Evolutionary conservation across 768 basidiomycete genomes (phyloP).

Genomic region (Erythrobasidium yunnanense): DNA sequence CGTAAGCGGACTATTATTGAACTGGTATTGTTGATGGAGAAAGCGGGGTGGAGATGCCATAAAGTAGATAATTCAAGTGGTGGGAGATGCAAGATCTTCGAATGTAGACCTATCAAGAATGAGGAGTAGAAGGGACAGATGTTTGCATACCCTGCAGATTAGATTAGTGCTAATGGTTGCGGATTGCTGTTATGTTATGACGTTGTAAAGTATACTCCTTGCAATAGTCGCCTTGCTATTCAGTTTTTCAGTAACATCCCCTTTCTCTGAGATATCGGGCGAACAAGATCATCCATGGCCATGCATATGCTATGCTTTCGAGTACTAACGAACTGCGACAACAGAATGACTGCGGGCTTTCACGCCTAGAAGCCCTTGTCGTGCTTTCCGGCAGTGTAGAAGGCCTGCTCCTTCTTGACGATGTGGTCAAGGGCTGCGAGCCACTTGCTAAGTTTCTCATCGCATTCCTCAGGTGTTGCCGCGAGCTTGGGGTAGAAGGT

Average conservation of each 20-base stretch:
- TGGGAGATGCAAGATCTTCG: slow-evolving; percentile 21
- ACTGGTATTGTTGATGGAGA: slow-evolving; percentile 14
- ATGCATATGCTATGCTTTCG: no score
- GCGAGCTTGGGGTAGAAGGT: slow-evolving; percentile 54
- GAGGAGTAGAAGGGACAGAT: not conserved
- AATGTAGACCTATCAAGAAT: slow-evolving; percentile 21
- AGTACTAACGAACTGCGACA: no score
- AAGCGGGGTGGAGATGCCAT: slow-evolving; percentile 17
- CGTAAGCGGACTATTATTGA: slow-evolving; percentile 23
- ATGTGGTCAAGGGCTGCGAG: slow-evolving; percentile 49
- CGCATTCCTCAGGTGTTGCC: slow-evolving; percentile 46
- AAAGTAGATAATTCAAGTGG: slow-evolving; percentile 18
- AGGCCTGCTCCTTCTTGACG: slow-evolving; percentile 47
- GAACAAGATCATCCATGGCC: no score
- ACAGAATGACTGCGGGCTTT: no score
- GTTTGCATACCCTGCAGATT: no score
- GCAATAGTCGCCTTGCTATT: no score
- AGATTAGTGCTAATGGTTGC: no score
- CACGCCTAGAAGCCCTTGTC: slow-evolving; percentile 47
- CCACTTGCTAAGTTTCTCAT: slow-evolving; percentile 50
- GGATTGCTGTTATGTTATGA: no score
- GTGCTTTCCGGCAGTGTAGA: slow-evolving; percentile 46
- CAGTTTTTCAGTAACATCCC: no score
- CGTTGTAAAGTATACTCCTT: no score
- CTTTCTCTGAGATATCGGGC: no score